Conservation (phyloP, 371 early-diverging fungal genomes). For the Synchytrium microbalum region DNA sequence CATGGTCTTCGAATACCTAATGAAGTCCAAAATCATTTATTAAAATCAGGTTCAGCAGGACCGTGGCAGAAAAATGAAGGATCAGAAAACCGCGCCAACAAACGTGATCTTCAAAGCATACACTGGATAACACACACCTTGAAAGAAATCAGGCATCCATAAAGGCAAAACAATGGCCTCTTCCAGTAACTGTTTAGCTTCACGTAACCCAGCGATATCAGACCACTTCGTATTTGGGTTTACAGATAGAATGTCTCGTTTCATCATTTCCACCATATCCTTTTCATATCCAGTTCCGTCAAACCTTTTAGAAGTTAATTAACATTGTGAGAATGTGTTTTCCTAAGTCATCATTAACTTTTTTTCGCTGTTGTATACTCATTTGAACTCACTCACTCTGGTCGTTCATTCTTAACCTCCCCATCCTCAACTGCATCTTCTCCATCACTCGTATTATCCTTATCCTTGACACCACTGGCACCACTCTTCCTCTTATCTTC, state of each 20-base stretch:
- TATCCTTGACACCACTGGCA: not conserved
- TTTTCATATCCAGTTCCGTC: slow-evolving; percentile 46
- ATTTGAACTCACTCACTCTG: slow-evolving; percentile 15
- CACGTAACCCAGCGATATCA: slow-evolving; percentile 48
- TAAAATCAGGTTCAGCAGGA: not conserved
- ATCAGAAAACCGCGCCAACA: not conserved
- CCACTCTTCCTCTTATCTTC: not conserved
- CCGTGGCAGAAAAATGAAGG: not conserved
- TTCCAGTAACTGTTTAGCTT: slow-evolving; percentile 45
- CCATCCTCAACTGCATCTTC: slow-evolving; percentile 8
- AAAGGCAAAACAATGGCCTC: slow-evolving; percentile 52
- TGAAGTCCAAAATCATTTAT: not conserved
- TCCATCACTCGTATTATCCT: not conserved
- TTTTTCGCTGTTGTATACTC: no score
- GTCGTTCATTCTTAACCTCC: slow-evolving; percentile 10
- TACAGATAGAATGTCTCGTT: slow-evolving; percentile 44
- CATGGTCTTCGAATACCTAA: slow-evolving; percentile 51
- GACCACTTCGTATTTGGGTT: slow-evolving; percentile 41
- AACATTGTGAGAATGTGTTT: no score
- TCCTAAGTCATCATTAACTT: no score
- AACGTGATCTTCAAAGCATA: not conserved
- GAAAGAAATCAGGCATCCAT: slow-evolving; percentile 54
- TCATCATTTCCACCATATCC: slow-evolving; percentile 47
- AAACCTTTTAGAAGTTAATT: slow-evolving; percentile 20
- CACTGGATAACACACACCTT: slow-evolving; percentile 18